Conservation (phyloP, 2,329 filamentous ascomycete species). For the Escovopsis sp. region DNA sequence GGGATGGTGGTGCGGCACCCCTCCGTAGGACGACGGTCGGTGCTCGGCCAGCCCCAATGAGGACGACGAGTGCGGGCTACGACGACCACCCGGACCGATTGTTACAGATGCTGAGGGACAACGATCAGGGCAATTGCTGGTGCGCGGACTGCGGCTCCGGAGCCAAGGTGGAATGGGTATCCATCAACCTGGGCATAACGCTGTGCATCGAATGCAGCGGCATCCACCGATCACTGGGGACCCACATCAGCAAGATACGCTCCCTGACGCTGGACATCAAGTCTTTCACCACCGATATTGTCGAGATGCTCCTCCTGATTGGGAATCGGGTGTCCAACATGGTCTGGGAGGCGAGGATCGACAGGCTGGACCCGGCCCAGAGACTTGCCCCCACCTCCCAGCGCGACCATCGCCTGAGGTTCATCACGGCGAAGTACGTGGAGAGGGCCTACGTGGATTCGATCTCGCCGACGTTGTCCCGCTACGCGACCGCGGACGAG, state of each 20-base stretch:
- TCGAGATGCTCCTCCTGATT: constrained; percentile 80
- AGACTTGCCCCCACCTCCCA: constrained; percentile 69
- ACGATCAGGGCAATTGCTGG: constrained; percentile 82
- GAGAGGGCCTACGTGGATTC: constrained; percentile 70
- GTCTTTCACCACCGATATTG: constrained; percentile 92
- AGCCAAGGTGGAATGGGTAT: constrained; percentile 95
- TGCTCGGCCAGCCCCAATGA: constrained; percentile 59
- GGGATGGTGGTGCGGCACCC: constrained; percentile 40
- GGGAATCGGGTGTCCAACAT: constrained; percentile 94
- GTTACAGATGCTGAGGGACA: constrained; percentile 73
- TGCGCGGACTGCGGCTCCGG: constrained; percentile 91
- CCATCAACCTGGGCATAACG: constrained; percentile 91
- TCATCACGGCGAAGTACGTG: constrained; percentile 91
- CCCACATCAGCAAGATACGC: constrained; percentile 93
- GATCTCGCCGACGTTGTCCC: constrained; percentile 58
- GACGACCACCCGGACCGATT: constrained; percentile 78
- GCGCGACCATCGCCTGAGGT: constrained; percentile 80
- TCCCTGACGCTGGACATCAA: constrained; percentile 91
- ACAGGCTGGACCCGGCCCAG: constrained; percentile 49
- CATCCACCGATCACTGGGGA: constrained; percentile 89
- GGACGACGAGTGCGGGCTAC: constrained; percentile 54
- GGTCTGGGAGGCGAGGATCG: constrained; percentile 70
- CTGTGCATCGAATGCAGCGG: constrained; percentile 97
- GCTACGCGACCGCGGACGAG: constrained; percentile 69
- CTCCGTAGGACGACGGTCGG: constrained; percentile 82